Evolutionary conservation across 2,329 filamentous ascomycete species (phyloP).

Genomic region (Fusarium brevicatenulatum): DNA sequence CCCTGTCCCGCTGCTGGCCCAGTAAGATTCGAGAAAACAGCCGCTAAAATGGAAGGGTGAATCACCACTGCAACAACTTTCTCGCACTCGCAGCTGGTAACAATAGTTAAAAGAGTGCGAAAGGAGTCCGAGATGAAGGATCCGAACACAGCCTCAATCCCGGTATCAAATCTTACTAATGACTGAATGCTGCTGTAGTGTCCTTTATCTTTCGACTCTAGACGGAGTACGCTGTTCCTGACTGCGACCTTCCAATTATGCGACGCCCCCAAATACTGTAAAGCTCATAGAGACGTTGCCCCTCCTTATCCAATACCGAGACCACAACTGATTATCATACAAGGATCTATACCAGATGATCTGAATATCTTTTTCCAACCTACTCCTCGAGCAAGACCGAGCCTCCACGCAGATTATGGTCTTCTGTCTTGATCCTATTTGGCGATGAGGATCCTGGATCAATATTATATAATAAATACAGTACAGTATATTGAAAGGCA

Average conservation of each 20-base stretch:
- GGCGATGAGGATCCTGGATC: background rate
- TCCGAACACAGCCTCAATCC: background rate
- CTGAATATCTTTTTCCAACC: background rate
- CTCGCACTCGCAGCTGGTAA: background rate
- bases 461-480: background rate
- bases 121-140: background rate
- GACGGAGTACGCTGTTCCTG: background rate
- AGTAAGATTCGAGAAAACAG: background rate
- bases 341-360: background rate
- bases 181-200: background rate
- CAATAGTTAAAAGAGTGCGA: background rate
- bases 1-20: background rate
- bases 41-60: background rate
- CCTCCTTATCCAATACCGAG: background rate
- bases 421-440: background rate
- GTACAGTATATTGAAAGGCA: background rate
- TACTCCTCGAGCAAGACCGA: background rate
- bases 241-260: background rate
- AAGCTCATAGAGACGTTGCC: background rate
- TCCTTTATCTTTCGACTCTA: background rate
- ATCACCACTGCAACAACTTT: background rate
- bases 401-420: fast-evolving
- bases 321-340: background rate
- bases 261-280: too few relatives aligned
- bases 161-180: background rate